Evolutionary conservation across 257 asterid genomes (phyloP), one percentile per base, ranked within the genome.

Genomic region (Solanum rostratum): DNA sequence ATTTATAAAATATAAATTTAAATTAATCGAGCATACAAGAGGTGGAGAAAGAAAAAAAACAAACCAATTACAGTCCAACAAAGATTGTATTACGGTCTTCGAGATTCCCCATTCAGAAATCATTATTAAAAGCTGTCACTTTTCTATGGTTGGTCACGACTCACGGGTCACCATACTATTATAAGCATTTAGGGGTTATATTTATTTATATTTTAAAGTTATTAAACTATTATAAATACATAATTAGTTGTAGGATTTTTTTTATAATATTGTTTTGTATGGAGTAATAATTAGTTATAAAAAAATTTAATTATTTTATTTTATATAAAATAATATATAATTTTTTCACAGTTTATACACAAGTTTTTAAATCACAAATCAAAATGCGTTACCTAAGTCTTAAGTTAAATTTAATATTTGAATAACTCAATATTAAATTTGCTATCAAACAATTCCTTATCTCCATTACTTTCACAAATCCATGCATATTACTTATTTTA

Each of bases 301-400:
- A 3, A 43, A 8, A 45, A 12, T 45, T 45, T 10, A 0, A 0
- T 10, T 0, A 10, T 59, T 59, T 22, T 0, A 59, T 0, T 13
- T 59, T 0, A 1, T 59, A 10, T 57, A n/a, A 57, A 20, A 59
- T n/a, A n/a, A 0, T 59, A 4, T 0, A 4, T 22, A 0, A 59
- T 59, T 22, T 59, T 20, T 4, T 59, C 3, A 59, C 22, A 2
- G n/a, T 0, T 59, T 59, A 10, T 43, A 43, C 2, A 9, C 10
- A 9, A 9, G 0, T 7, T 43, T 1, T 9, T 43, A 43, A 43
- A 43, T 43, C 9, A 43, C 11, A 43, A 7, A 43, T 43, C 49
- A 43, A 33, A 1, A 33, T 33, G 0, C 4, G 37, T 3, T 33
- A 33, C n/a, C n/a, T n/a, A n/a, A n/a, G n/a, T n/a, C n/a, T 3